phyloP scores from a whole-genome alignment of 805 yeast genomes.

The Candida caryicola region DNA sequence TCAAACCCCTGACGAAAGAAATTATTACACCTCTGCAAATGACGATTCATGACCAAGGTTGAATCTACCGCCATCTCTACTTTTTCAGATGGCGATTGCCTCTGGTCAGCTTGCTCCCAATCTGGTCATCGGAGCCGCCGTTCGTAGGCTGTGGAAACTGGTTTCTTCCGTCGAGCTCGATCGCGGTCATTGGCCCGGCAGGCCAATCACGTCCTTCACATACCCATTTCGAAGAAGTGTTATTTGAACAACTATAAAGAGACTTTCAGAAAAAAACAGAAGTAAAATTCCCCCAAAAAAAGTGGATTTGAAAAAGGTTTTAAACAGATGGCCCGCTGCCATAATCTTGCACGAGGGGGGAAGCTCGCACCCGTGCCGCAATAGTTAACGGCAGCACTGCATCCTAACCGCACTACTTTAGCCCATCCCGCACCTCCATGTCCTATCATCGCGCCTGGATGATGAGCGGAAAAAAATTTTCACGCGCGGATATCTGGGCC shows the following conservation, averaged over 20 bases:
- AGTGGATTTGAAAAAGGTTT: constrained; percentile 14
- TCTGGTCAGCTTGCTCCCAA: too few species aligned
- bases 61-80: too few species aligned
- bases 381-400: constrained; percentile 1
- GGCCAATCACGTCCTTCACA: constrained; percentile 16
- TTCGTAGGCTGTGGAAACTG: too few species aligned
- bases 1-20: too few species aligned
- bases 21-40: too few species aligned
- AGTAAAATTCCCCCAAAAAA: constrained; percentile 11
- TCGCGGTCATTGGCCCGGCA: too few species aligned
- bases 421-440: not conserved
- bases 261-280: constrained; percentile 15
- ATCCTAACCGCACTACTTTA: too few species aligned
- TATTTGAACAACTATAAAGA: constrained; percentile 21
- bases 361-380: constrained; percentile 2
- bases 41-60: too few species aligned
- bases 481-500: constrained; percentile 4
- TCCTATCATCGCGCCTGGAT: not conserved
- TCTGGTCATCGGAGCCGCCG: too few species aligned
- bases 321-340: constrained; percentile 6
- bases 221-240: constrained; percentile 35
- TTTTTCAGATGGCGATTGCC: too few species aligned
- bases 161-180: too few species aligned
- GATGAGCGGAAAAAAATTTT: constrained; percentile 1
- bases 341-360: constrained; percentile 15